Base-by-base conservation (phyloP, 208 protist genomes). In the Trypanosoma lewisi region DNA sequence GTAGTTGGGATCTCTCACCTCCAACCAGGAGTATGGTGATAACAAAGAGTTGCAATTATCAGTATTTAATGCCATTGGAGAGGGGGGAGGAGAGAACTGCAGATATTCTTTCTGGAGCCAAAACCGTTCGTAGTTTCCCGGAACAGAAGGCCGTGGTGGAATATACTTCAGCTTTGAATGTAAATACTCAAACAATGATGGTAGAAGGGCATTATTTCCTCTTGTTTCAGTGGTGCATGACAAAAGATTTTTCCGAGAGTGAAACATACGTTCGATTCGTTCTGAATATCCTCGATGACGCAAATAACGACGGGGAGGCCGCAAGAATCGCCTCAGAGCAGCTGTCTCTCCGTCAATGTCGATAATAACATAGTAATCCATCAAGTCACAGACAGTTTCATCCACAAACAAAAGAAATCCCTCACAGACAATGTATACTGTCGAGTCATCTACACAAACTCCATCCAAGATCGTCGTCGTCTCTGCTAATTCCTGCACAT, bases 271-370 rank as follows among this genome's bases (percentile, higher is more conserved):
- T 34, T 65, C 45, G 30, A 84, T 88, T 3, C 78, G 77, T 12
- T 50, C n/a, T 8, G 41, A 41, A 42, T 66, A 77, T 4, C 72
- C 57, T 2, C 61, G 59, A 31, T 17, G 25, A 5, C 33, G 28
- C 48, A 62, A 37, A 25, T 77, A 54, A 44, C 73, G 75, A 12
- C 83, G 83, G 1, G 83, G 78, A 4, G 70, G 52, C 12, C 83
- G 78, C 31, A 78, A 67, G 59, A 89, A 89, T 27, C 83, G 75
- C 5, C 79, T 72, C 51, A 83, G 47, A 51, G 78, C 85, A 12
- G 80, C 80, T 51, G 79, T 79, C 58, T 89, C 83, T 0, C 51
- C 30, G 41, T 79, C 79, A 45, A 69, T 69, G 9, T 52, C 48
- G 28, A 89, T 63, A 31, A 74, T 42, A 49, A 85, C 45, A 39